phyloP scores from a whole-genome alignment of 2,329 filamentous ascomycete species.

The Diplodia mutila region DNA sequence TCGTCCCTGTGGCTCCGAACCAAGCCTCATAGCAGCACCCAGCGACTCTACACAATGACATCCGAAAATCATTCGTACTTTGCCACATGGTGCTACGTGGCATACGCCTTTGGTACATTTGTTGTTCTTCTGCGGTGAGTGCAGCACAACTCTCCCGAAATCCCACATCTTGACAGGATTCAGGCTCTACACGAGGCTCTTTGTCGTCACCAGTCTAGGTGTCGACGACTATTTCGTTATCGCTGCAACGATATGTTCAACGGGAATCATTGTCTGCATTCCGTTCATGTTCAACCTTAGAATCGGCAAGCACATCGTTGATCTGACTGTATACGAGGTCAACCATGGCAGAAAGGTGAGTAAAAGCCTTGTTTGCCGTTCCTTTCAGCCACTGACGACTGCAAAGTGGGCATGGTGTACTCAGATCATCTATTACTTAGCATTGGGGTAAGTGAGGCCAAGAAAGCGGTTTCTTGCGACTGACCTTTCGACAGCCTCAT shows the following conservation, averaged over 20 bases:
- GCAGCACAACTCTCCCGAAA: neutral
- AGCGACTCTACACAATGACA: neutral
- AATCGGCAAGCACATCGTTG: neutral
- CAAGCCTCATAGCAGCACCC: neutral
- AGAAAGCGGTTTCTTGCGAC: neutral
- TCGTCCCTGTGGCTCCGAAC: neutral
- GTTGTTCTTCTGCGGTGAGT: neutral
- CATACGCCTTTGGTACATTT: neutral
- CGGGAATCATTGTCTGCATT: neutral
- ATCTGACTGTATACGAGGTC: neutral
- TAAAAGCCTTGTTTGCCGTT: neutral
- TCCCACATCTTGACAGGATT: neutral
- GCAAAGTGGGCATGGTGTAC: neutral
- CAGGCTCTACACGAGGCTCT: neutral
- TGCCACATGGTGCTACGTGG: constrained; percentile 1
- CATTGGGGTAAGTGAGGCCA: neutral
- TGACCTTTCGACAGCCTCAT: neutral
- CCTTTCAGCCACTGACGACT: neutral
- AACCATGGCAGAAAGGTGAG: neutral
- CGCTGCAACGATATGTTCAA: neutral
- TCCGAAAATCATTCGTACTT: neutral
- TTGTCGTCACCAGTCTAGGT: neutral
- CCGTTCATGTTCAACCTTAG: neutral
- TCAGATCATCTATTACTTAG: constrained; percentile 1
- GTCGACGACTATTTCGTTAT: neutral